Percentiles rank a stretch among this genome's conserved stretches.
Conservation (phyloP, 441 rosid species). For the Aleurites moluccanus region DNA sequence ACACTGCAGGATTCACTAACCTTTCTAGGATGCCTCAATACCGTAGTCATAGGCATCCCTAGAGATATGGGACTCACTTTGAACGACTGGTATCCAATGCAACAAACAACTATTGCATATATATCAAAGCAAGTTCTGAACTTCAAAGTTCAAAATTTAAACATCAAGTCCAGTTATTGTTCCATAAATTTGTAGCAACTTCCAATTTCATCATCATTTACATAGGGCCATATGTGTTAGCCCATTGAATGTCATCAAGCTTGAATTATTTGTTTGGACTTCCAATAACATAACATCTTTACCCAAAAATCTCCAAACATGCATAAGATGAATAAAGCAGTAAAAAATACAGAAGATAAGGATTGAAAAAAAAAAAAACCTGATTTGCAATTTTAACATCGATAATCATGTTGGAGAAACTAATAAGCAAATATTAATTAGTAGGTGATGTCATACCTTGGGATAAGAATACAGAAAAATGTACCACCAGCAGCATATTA, state of each 20-base stretch:
- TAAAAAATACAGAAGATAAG: background rate
- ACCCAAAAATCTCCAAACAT: background rate
- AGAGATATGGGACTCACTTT: background rate
- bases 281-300: background rate
- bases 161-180: conserved; percentile 11
- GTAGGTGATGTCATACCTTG: conserved; percentile 45
- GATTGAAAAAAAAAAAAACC: background rate
- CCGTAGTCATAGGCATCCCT: background rate
- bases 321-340: background rate
- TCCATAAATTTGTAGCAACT: background rate
- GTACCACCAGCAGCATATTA: conserved; percentile 79
- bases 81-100: background rate
- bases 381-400: background rate
- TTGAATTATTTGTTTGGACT: background rate
- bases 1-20: background rate
- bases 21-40: background rate
- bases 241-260: background rate
- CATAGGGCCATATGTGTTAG: background rate
- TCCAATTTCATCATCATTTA: background rate
- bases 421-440: background rate
- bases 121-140: background rate
- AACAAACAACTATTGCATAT: background rate
- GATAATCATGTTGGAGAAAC: background rate
- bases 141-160: too few species aligned
- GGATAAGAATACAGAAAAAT: conserved; percentile 82